Evolutionary conservation across 2,329 filamentous ascomycete species (phyloP).

Genomic region (Lachnellula subtilissima): DNA sequence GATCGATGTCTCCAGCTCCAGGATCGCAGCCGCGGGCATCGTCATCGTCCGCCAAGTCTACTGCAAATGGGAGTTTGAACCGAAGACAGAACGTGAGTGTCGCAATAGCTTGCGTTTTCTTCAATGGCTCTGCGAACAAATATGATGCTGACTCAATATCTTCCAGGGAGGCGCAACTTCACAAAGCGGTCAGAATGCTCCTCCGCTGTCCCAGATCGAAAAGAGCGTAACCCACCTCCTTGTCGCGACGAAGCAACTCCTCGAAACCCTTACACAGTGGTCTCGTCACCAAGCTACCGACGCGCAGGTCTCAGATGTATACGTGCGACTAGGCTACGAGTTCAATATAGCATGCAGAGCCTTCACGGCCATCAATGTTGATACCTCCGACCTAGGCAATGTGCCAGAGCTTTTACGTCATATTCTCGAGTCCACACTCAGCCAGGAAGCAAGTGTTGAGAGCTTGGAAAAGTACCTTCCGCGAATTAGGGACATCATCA

Average conservation of each 20-base stretch:
- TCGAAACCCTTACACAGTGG: slow-evolving; percentile 97
- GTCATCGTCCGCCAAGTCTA: slow-evolving; percentile 59
- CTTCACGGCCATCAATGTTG: slow-evolving; percentile 94
- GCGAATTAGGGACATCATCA: slow-evolving; percentile 95
- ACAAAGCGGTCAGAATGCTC: slow-evolving; percentile 21
- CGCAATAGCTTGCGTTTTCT: not conserved
- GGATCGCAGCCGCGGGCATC: slow-evolving; percentile 58
- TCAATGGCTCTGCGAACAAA: not conserved
- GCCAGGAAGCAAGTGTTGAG: slow-evolving; percentile 89
- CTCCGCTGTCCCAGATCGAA: slow-evolving; percentile 81
- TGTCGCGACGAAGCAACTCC: slow-evolving; percentile 93
- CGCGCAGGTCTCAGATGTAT: slow-evolving; percentile 94
- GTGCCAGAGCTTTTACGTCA: slow-evolving; percentile 86
- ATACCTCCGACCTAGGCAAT: slow-evolving; percentile 88
- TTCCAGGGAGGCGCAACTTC: slow-evolving; percentile 15
- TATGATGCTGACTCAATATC: slow-evolving; percentile 5
- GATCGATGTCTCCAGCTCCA: slow-evolving; percentile 53
- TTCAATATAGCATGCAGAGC: slow-evolving; percentile 98
- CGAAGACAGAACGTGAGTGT: slow-evolving; percentile 55
- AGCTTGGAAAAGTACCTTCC: slow-evolving; percentile 93
- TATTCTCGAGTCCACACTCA: slow-evolving; percentile 92
- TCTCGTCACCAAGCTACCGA: slow-evolving; percentile 89
- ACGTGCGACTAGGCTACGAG: slow-evolving; percentile 94
- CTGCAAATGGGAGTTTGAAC: slow-evolving; percentile 42
- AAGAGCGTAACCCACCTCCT: slow-evolving; percentile 97